Percentiles rank a stretch among this genome's conserved stretches.
phyloP scores from a whole-genome alignment of 2,329 filamentous ascomycete species.

The Leptographium procerum region DNA sequence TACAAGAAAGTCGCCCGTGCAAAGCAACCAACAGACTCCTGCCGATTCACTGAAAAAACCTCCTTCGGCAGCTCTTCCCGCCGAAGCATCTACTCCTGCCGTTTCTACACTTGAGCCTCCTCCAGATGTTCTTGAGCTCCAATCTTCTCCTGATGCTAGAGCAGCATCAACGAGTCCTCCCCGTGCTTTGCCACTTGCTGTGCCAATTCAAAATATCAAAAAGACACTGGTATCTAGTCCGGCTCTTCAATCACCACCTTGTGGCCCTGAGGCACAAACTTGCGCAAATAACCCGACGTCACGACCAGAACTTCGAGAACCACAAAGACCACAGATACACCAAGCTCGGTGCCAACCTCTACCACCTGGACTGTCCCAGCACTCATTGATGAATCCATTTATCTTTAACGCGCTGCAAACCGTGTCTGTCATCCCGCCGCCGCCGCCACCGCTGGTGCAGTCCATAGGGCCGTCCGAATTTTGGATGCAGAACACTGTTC shows the following conservation, averaged over 20 bases:
- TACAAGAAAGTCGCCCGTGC: background rate
- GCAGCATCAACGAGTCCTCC: background rate
- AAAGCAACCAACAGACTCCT: background rate
- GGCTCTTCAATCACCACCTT: background rate
- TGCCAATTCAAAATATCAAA: background rate
- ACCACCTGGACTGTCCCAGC: background rate
- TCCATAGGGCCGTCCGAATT: background rate
- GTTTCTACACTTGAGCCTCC: background rate
- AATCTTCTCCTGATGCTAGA: background rate
- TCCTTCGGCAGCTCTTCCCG: background rate
- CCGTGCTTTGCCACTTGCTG: background rate
- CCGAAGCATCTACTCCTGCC: background rate
- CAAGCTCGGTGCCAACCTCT: background rate
- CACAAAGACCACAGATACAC: background rate
- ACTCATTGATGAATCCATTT: background rate
- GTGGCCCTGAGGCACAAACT: background rate
- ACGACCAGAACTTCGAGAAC: background rate
- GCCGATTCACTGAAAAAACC: background rate
- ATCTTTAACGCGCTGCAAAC: background rate
- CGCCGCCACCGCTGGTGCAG: constrained; percentile 5
- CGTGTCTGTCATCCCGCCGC: constrained; percentile 5
- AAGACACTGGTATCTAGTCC: background rate
- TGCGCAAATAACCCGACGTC: background rate
- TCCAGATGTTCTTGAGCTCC: too few relatives aligned
- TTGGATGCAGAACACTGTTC: background rate